Percentiles rank a stretch among this genome's conserved stretches.
phyloP scores from a whole-genome alignment of 1,284 basidiomycete genomes.

The Pseudomicrostroma phylloplanum region DNA sequence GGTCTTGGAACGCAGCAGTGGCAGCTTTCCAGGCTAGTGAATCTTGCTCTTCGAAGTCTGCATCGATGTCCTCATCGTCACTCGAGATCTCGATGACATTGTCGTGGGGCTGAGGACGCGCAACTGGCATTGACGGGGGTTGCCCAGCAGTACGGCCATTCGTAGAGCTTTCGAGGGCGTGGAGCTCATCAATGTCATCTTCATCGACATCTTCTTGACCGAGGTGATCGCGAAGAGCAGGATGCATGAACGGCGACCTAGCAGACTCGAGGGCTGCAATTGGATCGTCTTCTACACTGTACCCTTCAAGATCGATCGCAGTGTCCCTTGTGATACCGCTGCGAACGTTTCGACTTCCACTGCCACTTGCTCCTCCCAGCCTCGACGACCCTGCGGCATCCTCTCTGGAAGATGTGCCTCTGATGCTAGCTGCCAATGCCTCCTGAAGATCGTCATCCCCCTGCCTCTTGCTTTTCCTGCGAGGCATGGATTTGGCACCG shows the following conservation, averaged over 20 bases:
- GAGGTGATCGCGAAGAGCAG: not conserved
- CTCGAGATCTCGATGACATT: slow-evolving; percentile 9
- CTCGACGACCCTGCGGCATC: not conserved
- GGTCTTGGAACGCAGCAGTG: not conserved
- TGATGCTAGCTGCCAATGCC: not conserved
- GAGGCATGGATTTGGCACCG: not conserved
- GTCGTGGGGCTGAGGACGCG: not conserved
- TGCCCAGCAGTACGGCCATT: not conserved
- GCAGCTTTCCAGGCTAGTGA: slow-evolving; percentile 11
- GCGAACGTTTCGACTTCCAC: not conserved
- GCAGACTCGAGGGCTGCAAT: slow-evolving; percentile 1
- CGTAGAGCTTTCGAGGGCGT: not conserved
- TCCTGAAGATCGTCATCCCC: not conserved
- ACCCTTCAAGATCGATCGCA: not conserved
- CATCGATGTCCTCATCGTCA: slow-evolving; percentile 19
- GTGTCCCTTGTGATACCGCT: not conserved
- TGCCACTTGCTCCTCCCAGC: not conserved
- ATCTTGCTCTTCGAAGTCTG: slow-evolving; percentile 11
- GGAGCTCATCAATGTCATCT: not conserved
- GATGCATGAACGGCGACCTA: not conserved
- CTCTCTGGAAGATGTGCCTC: not conserved
- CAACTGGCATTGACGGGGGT: not conserved
- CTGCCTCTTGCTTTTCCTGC: not conserved
- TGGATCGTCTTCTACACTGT: not conserved
- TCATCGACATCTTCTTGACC: not conserved